Evolutionary conservation across 2,329 filamentous ascomycete species (phyloP), one percentile per base, ranked within the genome.

Genomic region (Penicillium sp.): DNA sequence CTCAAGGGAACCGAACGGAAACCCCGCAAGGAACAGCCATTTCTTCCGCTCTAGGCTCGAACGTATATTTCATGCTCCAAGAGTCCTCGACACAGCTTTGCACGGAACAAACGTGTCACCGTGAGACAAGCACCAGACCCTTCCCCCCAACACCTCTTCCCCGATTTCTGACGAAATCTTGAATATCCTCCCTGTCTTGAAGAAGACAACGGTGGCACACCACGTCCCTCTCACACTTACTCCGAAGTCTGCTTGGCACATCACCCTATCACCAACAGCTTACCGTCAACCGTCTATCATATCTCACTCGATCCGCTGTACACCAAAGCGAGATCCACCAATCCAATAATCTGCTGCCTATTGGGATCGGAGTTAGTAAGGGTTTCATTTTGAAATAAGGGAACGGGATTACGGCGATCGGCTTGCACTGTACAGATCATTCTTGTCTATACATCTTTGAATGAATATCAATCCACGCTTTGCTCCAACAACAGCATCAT

Each of bases 301-400:
- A 35, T 38, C 9, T 16, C 16, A 36, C 10, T 38, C 18, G 16
- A 38, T 49, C 54, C 25, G 30, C 41, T 58, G 47, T 58, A 46
- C 45, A 53, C 55, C 43, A 54, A 48, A 38, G 45, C 51, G 50
- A 51, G 18, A 20, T 38, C 35, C 16, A 38, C 20, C 35, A 38
- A 38, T 38, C 20, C 35, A 38, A 38, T 38, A 41, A 30, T 48
- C 42, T 27, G 20, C 28, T 52, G 31, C 35, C 36, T 48, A 39
- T 36, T 41, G 40, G 46, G 51, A 46, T 52, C 44, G 59, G 59
- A 56, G 55, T 63, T 54, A 27, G 30, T 42, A 33, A 46, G 33
- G 28, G 18, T 33, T 46, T 31, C 28, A 31, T 7, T 47, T 16
- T 43, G 16, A 24, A 9, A 43, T 13, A 4, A 27, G 27, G 33